Base-by-base conservation (phyloP, 2,329 filamentous ascomycete species). In the Calonectria leucothoes region DNA sequence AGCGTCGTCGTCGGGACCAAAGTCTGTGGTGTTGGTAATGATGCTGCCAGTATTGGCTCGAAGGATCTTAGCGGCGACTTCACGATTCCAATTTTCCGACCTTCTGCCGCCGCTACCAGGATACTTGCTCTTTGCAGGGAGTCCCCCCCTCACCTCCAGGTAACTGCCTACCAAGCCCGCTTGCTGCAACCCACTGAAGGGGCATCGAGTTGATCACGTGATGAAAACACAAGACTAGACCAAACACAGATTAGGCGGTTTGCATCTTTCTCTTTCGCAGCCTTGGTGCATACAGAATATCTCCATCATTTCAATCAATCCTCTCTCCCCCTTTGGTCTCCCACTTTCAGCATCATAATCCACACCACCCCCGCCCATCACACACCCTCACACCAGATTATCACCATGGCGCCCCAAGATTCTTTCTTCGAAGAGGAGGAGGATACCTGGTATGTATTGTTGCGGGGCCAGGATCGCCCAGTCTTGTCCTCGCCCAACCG, bases 381-480 rank as follows among this genome's bases (percentile, higher is more conserved):
- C 65, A 69, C 57, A 72, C 73, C 70, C 63, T 67, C 65, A 66
- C 71, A 74, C 74, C 74, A 76, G 39, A 78, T 68, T 73, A 49
- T 77, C 82, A 86, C 76, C 74, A 93, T 93, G 92, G 91, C 91
- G 70, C 91, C 91, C 70, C 91, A 93, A 86, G 92, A 94, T 82
- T 90, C 88, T 78, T 93, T 93, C 83, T 90, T 94, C 83, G 92
- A 94, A 78, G 92, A 94, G 81, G 92, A 93, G 82, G 92, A 93
- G 80, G 92, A 94, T 80, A 90, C 88, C 76, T 94, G 92, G 92
- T 94, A 88, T 79, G 89, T 81, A 65, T 37, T 57, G 63, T 42
- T 25, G 45, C 55, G 71, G 69, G 66, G 59, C 71, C 68, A 55
- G 67, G 49, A 69, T 55, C 57, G 65, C 75, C 75, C 33, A 69